Conservation (phyloP, 2,329 filamentous ascomycete genomes). For the Aureobasidium musti region DNA sequence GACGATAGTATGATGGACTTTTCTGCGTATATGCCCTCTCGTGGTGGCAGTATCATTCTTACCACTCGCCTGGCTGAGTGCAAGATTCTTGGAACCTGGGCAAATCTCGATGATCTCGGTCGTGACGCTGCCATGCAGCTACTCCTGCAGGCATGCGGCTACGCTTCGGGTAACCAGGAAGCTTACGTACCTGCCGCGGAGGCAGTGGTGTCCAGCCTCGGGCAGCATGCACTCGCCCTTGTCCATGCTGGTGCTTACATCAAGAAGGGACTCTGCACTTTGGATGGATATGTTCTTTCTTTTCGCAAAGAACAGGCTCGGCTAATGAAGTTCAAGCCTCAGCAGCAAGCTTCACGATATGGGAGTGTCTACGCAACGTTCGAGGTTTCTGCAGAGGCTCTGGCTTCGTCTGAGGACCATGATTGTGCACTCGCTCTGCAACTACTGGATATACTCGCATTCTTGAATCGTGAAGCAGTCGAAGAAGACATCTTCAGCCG, state of each 20-base stretch:
- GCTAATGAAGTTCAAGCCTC: conserved; percentile 37
- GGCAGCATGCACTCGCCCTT: conserved; percentile 36
- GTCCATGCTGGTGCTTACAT: conserved; percentile 40
- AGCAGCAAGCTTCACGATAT: conserved; percentile 41
- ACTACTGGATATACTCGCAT: not conserved
- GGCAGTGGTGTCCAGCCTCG: conserved; percentile 19
- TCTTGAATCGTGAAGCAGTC: not conserved
- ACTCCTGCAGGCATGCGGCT: not conserved
- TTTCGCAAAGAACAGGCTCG: conserved; percentile 36
- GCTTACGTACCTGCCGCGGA: not conserved
- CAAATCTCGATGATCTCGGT: conserved; percentile 33
- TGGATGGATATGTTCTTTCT: conserved; percentile 36
- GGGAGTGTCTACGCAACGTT: conserved; percentile 44
- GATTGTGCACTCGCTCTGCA: not conserved
- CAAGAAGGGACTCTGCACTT: conserved; percentile 34
- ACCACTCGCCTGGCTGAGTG: conserved; percentile 35
- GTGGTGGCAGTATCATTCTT: conserved; percentile 33
- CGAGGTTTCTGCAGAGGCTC: conserved; percentile 40
- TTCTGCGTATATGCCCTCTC: conserved; percentile 33
- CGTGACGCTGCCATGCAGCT: not conserved
- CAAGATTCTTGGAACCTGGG: conserved; percentile 30
- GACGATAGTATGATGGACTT: conserved; percentile 34
- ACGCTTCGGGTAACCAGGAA: not conserved
- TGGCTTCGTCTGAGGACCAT: conserved; percentile 32
- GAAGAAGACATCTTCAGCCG: not conserved